Evolutionary conservation across 163 green algal genomes (phyloP), one percentile per base, ranked within the genome.

Genomic region (Chlorella variabilis): DNA sequence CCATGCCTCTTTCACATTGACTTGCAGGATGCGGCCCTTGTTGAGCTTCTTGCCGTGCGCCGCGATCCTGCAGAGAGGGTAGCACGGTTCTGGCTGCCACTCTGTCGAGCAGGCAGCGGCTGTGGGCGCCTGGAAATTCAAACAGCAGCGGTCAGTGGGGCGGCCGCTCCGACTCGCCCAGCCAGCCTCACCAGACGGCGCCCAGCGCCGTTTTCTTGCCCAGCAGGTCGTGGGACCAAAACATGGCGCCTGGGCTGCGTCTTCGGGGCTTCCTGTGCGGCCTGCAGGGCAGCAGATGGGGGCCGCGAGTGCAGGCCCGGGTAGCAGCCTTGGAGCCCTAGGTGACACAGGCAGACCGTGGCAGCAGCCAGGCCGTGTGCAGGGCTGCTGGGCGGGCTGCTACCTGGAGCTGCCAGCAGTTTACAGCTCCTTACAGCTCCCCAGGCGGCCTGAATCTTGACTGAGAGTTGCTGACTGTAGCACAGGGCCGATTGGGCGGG

Each of bases 21-120:
- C 91, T 25, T 84, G 81, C 63, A 96, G 59, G 27, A 96, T 90
- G 48, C 91, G 91, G 38, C 51, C 75, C 48, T 90, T 92, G 59
- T 88, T 91, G 3, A 97, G 79, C 77, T 92, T 94, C 54, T 92
- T 93, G 75, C 93, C 92, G 70, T 96, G 91, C 0, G 93, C 93
- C 42, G 94, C 91, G 34, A 91, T 92, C 93, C 93, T 96, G 75
- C 20, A 51, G 31, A 38, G 9, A 38, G 3, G 21, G 29, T 49
- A 13, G 39, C 4, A 59, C 25, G 2, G 31, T n/a, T n/a, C n/a
- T n/a, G n/a, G n/a, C n/a, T n/a, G n/a, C n/a, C n/a, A n/a, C 31
- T 29, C 11, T 39, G 21, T 39, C 3, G 1, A 25, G 33, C 34
- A 1, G 29, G 13, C 7, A 23, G 67, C 61, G 34, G 21, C 65